phyloP scores from a whole-genome alignment of 805 yeast species.

The Zygotorulaspora florentina region DNA sequence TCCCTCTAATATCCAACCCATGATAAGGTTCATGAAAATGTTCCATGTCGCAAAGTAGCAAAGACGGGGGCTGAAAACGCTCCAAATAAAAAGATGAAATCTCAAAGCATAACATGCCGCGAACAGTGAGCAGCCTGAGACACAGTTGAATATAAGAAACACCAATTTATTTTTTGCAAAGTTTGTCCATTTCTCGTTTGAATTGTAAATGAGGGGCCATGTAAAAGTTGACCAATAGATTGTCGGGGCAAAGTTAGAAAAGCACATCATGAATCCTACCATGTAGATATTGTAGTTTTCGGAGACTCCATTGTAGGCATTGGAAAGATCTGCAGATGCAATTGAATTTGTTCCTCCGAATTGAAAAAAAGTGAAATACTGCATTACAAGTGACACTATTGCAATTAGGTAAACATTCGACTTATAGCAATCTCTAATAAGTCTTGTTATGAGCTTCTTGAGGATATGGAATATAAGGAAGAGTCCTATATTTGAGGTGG shows the following conservation, averaged over 20 bases:
- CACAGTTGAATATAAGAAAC: slow-evolving; percentile 50
- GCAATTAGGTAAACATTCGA: slow-evolving; percentile 13
- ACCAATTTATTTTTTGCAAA: slow-evolving; percentile 22
- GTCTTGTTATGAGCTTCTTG: slow-evolving; percentile 8
- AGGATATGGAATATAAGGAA: slow-evolving; percentile 39
- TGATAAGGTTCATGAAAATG: slow-evolving; percentile 43
- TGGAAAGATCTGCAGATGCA: slow-evolving; percentile 84
- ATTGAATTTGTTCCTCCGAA: slow-evolving; percentile 89
- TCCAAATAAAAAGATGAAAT: slow-evolving; percentile 92
- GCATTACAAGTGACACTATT: slow-evolving; percentile 45
- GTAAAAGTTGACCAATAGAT: slow-evolving; percentile 64
- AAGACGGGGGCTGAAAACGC: slow-evolving; percentile 92
- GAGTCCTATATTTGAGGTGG: slow-evolving; percentile 46
- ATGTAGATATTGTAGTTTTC: slow-evolving; percentile 56
- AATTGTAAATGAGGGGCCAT: slow-evolving; percentile 20
- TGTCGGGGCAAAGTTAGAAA: slow-evolving; percentile 83
- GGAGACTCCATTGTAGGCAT: slow-evolving; percentile 85
- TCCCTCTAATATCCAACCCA: slow-evolving; percentile 35
- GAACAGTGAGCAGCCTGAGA: slow-evolving; percentile 55
- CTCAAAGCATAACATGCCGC: slow-evolving; percentile 69
- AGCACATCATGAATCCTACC: slow-evolving; percentile 75
- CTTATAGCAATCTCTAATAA: slow-evolving; percentile 9
- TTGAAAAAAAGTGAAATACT: slow-evolving; percentile 76
- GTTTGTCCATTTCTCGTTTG: slow-evolving; percentile 12
- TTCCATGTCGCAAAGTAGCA: slow-evolving; percentile 79